Conservation (phyloP, 345 rosid species). For the Camelina sativa region DNA sequence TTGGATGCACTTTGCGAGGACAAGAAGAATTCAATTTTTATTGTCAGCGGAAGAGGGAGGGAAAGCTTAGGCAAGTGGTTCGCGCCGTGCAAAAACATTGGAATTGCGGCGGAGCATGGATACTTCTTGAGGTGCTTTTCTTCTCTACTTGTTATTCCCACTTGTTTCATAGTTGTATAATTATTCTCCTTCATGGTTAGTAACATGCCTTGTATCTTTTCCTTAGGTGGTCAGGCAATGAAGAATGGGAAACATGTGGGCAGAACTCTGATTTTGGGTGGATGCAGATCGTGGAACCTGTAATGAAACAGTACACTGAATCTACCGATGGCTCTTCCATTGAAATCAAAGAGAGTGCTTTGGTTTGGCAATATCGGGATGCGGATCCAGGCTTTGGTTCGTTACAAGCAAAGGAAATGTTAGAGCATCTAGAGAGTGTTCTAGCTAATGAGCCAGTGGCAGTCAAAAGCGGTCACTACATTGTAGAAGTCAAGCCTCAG, state of each 20-base stretch:
- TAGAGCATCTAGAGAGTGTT: conserved; percentile 50
- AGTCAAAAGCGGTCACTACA: conserved; percentile 50
- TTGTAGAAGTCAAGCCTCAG: conserved; percentile 51
- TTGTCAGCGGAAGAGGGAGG: conserved; percentile 52
- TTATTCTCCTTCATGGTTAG: background rate
- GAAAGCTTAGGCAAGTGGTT: conserved; percentile 51
- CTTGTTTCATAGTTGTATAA: background rate
- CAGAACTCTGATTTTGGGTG: conserved; percentile 49
- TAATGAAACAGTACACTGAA: conserved; percentile 50
- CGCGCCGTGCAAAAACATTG: conserved; percentile 44
- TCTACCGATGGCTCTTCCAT: conserved; percentile 49
- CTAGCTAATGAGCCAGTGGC: conserved; percentile 51
- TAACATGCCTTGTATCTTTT: background rate
- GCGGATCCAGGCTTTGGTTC: conserved; percentile 52
- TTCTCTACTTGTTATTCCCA: background rate
- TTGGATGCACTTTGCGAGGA: conserved; percentile 46
- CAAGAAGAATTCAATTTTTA: conserved; percentile 43
- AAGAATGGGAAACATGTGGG: conserved; percentile 54
- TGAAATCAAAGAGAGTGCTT: conserved; percentile 49
- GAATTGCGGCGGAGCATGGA: conserved; percentile 52
- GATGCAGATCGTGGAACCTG: conserved; percentile 52
- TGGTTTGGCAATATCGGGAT: conserved; percentile 52
- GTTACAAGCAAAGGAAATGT: conserved; percentile 50
- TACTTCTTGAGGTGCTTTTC: conserved; percentile 44
- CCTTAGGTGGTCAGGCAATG: conserved; percentile 45